These are phyloP conservation scores for Megacollybia marginata DNA, from an alignment of 768 basidiomycete species.

Conservation along the genomic window DNA sequence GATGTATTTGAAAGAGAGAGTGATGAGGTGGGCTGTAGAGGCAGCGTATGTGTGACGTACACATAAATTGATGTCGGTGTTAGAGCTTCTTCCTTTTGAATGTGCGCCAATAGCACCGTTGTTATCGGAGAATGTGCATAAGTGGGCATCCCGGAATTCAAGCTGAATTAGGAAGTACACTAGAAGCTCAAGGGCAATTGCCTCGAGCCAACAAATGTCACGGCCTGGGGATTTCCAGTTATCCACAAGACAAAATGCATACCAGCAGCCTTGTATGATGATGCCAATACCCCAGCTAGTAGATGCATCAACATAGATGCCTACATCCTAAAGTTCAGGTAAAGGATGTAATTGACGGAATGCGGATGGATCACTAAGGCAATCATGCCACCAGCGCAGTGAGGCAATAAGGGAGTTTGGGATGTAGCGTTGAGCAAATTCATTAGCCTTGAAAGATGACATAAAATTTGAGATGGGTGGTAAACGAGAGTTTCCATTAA, in stretches of 20 bases:
- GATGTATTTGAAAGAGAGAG: no score
- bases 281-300: slow-evolving; percentile 5
- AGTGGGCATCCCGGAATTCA: not conserved
- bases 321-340: not conserved
- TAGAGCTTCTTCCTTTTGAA: slow-evolving; percentile 1
- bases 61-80: slow-evolving; percentile 6
- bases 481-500: no score
- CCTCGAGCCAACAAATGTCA: no score
- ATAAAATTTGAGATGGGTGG: no score
- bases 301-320: no score
- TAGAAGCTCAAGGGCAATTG: no score
- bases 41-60: no score
- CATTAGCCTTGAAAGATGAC: no score
- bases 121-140: slow-evolving; percentile 4
- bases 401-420: not conserved
- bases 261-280: no score
- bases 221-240: slow-evolving; percentile 8
- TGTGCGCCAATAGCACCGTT: no score
- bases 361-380: not conserved
- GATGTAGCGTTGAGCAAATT: not conserved
- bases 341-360: not conserved
- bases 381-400: not conserved
- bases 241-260: not conserved
- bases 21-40: no score
- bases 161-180: no score